phyloP scores from a whole-genome alignment of 306 rosid species.

The Prosopis cineraria region DNA sequence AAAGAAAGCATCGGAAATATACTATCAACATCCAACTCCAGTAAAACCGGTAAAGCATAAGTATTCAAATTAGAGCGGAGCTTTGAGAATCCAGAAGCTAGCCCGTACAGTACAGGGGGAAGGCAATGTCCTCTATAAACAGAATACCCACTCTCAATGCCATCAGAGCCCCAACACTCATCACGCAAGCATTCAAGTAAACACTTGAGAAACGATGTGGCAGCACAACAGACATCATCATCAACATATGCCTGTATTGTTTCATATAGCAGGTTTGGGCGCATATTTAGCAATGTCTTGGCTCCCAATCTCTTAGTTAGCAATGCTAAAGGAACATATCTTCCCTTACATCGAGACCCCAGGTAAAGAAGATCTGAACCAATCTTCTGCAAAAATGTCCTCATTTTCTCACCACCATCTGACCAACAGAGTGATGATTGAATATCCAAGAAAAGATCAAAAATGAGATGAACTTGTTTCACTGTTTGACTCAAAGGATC shows the following conservation, averaged over 20 bases:
- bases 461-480: constrained; percentile 89
- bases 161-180: constrained; percentile 84
- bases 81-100: constrained; percentile 90
- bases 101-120: constrained; percentile 77
- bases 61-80: constrained; percentile 92
- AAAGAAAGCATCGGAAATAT: constrained; percentile 86
- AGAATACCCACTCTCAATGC: constrained; percentile 86
- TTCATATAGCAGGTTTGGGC: constrained; percentile 64
- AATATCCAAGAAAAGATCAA: constrained; percentile 89
- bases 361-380: constrained; percentile 73
- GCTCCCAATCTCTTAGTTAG: constrained; percentile 91
- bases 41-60: constrained; percentile 79
- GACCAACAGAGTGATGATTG: constrained; percentile 77
- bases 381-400: constrained; percentile 63
- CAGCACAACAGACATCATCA: constrained; percentile 96
- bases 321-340: constrained; percentile 88
- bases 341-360: constrained; percentile 92
- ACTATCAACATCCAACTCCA: constrained; percentile 86
- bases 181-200: constrained; percentile 88
- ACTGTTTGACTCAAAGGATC: constrained; percentile 97
- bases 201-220: constrained; percentile 83
- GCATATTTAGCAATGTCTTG: constrained; percentile 67
- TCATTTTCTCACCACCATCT: constrained; percentile 68
- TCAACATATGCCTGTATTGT: constrained; percentile 74
- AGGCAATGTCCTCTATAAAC: constrained; percentile 73